Evolutionary conservation across 352 stramenopile species (phyloP).

Genomic region (Phytophthora pistaciae): DNA sequence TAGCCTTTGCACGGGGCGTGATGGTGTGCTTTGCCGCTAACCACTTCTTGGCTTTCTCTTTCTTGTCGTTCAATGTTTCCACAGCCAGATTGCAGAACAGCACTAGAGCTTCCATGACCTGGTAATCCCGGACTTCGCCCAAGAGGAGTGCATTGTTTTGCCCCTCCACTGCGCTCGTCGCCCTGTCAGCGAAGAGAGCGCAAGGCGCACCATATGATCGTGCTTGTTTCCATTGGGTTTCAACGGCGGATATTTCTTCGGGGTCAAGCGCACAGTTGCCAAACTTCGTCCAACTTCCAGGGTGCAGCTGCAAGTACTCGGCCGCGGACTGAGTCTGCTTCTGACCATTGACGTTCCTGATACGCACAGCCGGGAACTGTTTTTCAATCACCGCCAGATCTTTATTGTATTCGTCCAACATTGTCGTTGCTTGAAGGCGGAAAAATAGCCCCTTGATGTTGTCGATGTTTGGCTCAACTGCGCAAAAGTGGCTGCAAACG

Average conservation of each 20-base stretch:
- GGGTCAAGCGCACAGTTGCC: not conserved
- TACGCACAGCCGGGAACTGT: not conserved
- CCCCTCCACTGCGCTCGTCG: not conserved
- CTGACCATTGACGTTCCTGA: not conserved
- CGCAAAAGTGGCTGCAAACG: slow-evolving; percentile 12
- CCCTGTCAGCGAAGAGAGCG: not conserved
- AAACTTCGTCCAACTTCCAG: not conserved
- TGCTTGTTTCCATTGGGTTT: not conserved
- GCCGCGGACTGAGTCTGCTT: not conserved
- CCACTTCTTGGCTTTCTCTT: not conserved
- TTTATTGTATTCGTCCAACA: slow-evolving; percentile 4
- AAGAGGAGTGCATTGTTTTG: not conserved
- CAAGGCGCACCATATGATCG: not conserved
- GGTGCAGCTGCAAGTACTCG: not conserved
- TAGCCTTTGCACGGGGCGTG: not conserved
- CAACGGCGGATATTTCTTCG: not conserved
- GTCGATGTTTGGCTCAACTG: slow-evolving; percentile 9
- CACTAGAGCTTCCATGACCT: not conserved
- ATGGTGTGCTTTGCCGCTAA: not conserved
- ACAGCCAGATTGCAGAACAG: not conserved
- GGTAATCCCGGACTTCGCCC: not conserved
- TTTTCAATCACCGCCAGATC: not conserved
- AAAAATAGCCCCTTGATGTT: slow-evolving; percentile 3
- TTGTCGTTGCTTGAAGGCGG: slow-evolving; percentile 6
- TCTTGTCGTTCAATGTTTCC: not conserved